Percentiles rank a stretch among this genome's conserved stretches.
Evolutionary conservation across 805 yeast species (phyloP).

Genomic region (Zygosaccharomyces pseudorouxii): DNA sequence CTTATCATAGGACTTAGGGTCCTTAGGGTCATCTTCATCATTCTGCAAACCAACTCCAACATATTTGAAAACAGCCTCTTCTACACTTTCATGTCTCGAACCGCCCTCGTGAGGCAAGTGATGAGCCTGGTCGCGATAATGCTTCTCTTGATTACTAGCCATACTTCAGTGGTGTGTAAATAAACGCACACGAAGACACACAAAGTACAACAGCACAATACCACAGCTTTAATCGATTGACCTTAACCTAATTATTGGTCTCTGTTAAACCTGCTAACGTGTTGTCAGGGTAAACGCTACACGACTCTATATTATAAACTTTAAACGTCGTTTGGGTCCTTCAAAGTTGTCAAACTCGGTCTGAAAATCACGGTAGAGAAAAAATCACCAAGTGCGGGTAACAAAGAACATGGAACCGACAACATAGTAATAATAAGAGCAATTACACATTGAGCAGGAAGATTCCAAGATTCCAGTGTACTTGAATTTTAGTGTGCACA

Average conservation of each 20-base stretch:
- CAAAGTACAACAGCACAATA: slow-evolving; percentile 3
- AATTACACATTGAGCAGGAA: not conserved
- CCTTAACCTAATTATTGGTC: not conserved
- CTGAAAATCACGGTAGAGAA: not conserved
- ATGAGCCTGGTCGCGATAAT: slow-evolving; percentile 9
- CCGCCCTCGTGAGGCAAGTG: slow-evolving; percentile 13
- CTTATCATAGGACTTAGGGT: slow-evolving; percentile 29
- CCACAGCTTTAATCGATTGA: not conserved
- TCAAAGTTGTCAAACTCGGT: slow-evolving; percentile 4
- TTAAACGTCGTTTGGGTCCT: slow-evolving; percentile 3
- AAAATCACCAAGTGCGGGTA: slow-evolving; percentile 14
- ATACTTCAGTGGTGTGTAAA: not conserved
- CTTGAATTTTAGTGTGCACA: not conserved
- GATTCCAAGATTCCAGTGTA: not conserved
- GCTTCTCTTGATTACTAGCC: slow-evolving; percentile 15
- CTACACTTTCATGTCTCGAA: slow-evolving; percentile 45
- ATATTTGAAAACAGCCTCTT: slow-evolving; percentile 70
- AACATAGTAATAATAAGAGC: not conserved
- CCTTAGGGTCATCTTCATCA: slow-evolving; percentile 29
- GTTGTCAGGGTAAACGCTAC: slow-evolving; percentile 18
- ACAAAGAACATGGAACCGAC: not conserved
- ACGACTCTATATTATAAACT: slow-evolving; percentile 5
- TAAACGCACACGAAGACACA: not conserved
- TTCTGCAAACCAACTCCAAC: slow-evolving; percentile 59
- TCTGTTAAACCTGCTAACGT: slow-evolving; percentile 8